Base-by-base conservation (phyloP, 179 eudicot genomes). In the Silene vulgaris region DNA sequence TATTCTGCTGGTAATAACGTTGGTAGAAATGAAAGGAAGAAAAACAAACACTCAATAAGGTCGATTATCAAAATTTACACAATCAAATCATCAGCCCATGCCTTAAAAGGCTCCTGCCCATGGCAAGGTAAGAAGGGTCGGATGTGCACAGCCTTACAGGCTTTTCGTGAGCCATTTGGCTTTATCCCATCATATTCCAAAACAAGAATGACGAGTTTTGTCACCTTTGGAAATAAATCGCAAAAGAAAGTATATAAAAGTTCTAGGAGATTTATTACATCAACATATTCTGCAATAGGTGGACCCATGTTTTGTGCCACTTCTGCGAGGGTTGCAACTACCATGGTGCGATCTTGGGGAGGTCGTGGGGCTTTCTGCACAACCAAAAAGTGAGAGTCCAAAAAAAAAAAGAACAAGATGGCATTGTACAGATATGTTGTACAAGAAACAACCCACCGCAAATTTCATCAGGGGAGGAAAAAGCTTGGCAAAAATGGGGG, bases 221-320 rank as follows among this genome's bases (percentile, higher is more conserved):
- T 45, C 52, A n/a, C 12, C 60, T 56, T n/a, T n/a, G 19, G 19
- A 56, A n/a, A 56, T 56, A 56, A 56, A 29, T 40, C 17, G 29
- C 19, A 26, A 60, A 8, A 11, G 5, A 68, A 35, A 74, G 13
- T 30, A 71, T 13, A 13, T n/a, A 32, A 50, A 59, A 6, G 50
- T 56, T 4, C 8, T 11, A 56, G 37, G 30, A 43, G 40, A 78
- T 56, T 3, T 16, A 8, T 86, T 92, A 95, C 99, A 88, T 93
- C 96, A 28, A 93, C 80, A 79, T 93, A 96, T 76, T 84, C 93
- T 66, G 93, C 85, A 77, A 93, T 88, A 69, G 98, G 97, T 66
- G 92, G 84, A 67, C 99, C 99, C 99, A 91, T 96, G 83, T 96
- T 87, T 82, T 93, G 98, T 76, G 99, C 97, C 79, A 96, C 93